These are phyloP conservation scores for Rhododendron ferrugineum DNA, from an alignment of 148 eudicot species.

Conservation along the genomic window DNA sequence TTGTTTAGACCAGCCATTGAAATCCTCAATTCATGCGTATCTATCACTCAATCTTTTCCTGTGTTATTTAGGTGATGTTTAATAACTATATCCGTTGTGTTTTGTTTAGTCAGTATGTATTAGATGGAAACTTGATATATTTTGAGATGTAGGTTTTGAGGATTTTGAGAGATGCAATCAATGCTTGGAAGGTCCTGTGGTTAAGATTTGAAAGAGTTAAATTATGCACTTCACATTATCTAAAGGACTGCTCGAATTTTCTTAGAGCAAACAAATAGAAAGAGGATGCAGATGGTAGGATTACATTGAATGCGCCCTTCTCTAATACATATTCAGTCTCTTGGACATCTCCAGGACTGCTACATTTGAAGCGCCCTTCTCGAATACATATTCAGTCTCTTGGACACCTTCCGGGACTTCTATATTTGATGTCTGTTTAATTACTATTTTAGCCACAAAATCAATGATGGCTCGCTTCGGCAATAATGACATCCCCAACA, in stretches of 20 bases:
- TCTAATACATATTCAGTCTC: neutral
- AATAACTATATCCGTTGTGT: neutral
- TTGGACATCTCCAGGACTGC: neutral
- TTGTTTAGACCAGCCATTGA: neutral
- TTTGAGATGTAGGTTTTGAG: neutral
- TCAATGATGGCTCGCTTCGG: neutral
- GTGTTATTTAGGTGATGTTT: neutral
- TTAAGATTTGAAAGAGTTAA: neutral
- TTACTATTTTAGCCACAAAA: neutral
- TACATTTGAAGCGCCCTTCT: neutral
- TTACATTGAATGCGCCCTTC: neutral
- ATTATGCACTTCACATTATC: neutral
- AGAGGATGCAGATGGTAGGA: neutral
- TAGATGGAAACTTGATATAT: neutral
- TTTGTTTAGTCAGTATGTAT: neutral
- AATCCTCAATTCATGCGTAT: neutral
- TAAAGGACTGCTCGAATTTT: neutral
- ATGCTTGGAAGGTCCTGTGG: neutral
- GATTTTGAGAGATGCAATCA: neutral
- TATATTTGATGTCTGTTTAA: constrained; percentile 1
- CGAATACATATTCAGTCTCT: neutral
- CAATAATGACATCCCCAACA: neutral
- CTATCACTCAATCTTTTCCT: neutral
- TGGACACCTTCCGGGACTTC: neutral
- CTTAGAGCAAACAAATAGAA: neutral